These are phyloP conservation scores for Crucibulum laeve DNA, from an alignment of 768 basidiomycete genomes.

Conservation along the genomic window DNA sequence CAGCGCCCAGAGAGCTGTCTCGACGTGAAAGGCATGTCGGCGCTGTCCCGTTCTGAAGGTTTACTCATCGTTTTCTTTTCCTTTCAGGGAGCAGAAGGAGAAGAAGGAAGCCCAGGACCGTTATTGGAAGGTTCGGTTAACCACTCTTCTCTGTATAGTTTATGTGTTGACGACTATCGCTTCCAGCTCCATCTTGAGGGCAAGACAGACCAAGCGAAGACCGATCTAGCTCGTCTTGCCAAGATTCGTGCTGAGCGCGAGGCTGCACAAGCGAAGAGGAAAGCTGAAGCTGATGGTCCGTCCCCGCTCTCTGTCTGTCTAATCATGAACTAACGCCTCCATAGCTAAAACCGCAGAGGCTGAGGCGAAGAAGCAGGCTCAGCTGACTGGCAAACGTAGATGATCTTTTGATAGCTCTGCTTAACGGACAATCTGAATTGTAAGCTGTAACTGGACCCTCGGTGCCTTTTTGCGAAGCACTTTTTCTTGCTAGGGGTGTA, in stretches of 20 bases:
- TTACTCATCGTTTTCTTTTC: slow-evolving; percentile 1
- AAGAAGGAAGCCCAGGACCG: slow-evolving; percentile 84
- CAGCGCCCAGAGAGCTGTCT: slow-evolving; percentile 53
- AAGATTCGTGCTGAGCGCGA: slow-evolving; percentile 88
- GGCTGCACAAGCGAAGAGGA: slow-evolving; percentile 79
- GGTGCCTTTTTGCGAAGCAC: neutral
- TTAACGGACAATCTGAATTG: neutral
- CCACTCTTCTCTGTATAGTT: neutral
- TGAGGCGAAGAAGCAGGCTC: slow-evolving; percentile 56
- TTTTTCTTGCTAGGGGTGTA: neutral
- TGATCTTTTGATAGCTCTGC: neutral
- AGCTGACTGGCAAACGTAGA: slow-evolving; percentile 19
- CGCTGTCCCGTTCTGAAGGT: neutral
- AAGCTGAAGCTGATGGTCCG: slow-evolving; percentile 85
- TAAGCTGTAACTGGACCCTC: neutral
- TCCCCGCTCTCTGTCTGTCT: neutral
- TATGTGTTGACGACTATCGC: slow-evolving; percentile 6
- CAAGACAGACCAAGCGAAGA: slow-evolving; percentile 88
- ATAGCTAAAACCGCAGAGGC: slow-evolving; percentile 63
- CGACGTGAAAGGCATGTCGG: slow-evolving; percentile 58
- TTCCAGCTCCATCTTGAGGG: slow-evolving; percentile 67
- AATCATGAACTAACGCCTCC: slow-evolving; percentile 1
- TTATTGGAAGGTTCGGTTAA: slow-evolving; percentile 71
- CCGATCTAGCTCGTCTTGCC: slow-evolving; percentile 80
- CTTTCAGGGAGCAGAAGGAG: slow-evolving; percentile 80